Evolutionary conservation across 805 yeast species (phyloP).

Genomic region (Candida khao-thaluensis): DNA sequence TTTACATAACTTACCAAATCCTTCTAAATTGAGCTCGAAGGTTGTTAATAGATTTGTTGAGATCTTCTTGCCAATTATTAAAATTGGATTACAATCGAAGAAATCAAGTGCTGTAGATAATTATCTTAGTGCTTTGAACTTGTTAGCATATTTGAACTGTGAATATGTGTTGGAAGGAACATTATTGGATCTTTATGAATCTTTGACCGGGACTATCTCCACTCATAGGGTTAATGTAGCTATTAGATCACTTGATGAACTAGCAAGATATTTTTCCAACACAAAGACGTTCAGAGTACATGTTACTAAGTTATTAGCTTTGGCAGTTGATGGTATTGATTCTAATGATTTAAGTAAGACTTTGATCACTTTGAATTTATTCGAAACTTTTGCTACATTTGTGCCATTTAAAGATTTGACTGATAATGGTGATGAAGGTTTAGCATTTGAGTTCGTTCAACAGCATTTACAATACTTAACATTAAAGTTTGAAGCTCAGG

Average conservation of each 20-base stretch:
- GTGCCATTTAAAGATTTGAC: slow-evolving; percentile 69
- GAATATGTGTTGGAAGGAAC: slow-evolving; percentile 50
- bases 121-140: slow-evolving; percentile 57
- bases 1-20: slow-evolving; percentile 24
- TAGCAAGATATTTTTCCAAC: slow-evolving; percentile 64
- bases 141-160: slow-evolving; percentile 65
- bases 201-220: slow-evolving; percentile 65
- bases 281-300: slow-evolving; percentile 72
- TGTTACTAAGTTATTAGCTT: slow-evolving; percentile 66
- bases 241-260: slow-evolving; percentile 60
- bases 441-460: slow-evolving; percentile 56
- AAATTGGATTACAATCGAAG: slow-evolving; percentile 79
- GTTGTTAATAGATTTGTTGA: slow-evolving; percentile 46
- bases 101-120: slow-evolving; percentile 52
- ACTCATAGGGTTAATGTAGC: slow-evolving; percentile 80
- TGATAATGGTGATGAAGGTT: slow-evolving; percentile 36
- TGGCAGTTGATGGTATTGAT: slow-evolving; percentile 80
- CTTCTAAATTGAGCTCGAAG: slow-evolving; percentile 31
- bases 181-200: slow-evolving; percentile 73
- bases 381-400: slow-evolving; percentile 68
- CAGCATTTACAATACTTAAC: slow-evolving; percentile 61
- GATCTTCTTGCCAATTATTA: slow-evolving; percentile 54
- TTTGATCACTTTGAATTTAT: slow-evolving; percentile 60
- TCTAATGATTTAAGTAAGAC: slow-evolving; percentile 81
- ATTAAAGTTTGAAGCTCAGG: slow-evolving; percentile 20